Evolutionary conservation across 306 rosid species (phyloP), one percentile per base, ranked within the genome.

Genomic region (Rosa chinensis): DNA sequence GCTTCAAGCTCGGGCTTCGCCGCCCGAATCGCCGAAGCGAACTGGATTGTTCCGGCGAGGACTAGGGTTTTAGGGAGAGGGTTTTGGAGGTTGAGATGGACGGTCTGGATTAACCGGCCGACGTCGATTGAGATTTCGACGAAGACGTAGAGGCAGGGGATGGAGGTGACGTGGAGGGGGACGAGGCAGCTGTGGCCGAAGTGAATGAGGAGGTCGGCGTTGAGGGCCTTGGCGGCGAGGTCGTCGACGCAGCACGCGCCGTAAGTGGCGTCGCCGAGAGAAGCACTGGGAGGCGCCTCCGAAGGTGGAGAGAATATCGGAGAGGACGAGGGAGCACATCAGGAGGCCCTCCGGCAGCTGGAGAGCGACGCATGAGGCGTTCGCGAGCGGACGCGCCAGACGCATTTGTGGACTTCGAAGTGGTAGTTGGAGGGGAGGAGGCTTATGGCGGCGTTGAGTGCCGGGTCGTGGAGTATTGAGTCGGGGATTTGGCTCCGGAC

Each of bases 181-280:
- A 94, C 97, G 20, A 94, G 94, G 79, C 99, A 94, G 86, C 98
- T 93, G 78, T 93, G 98, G 55, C 98, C 97, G 62, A 85, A 93
- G 74, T 93, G 98, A 17, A 93, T 89, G 28, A 93, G 87, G 28
- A 91, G 89, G 49, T 93, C 97, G 52, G 95, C 90, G 3, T 66
- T 52, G 48, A 93, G 93, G 0, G 98, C 97, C 18, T 76, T 47
- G 72, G 97, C 98, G 63, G 97, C 82, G 73, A 90, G 85, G 69
- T 93, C 98, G 52, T 93, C 98, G 58, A 93, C 81, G 49, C 98
- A 93, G 68, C 98, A 93, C 1, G 97, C 98, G 10, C 98, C 98
- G 47, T 87, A 93, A 45, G 98, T 90, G 44, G 92, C 97, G 69
- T 93, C 97, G 2, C 90, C 98, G 23, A 93, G 91, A 62, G 80